A percentile compares a stretch with the other conserved stretches of the same genome.
Evolutionary conservation across 345 rosid genomes (phyloP).

Genomic region (Microcos paniculata): DNA sequence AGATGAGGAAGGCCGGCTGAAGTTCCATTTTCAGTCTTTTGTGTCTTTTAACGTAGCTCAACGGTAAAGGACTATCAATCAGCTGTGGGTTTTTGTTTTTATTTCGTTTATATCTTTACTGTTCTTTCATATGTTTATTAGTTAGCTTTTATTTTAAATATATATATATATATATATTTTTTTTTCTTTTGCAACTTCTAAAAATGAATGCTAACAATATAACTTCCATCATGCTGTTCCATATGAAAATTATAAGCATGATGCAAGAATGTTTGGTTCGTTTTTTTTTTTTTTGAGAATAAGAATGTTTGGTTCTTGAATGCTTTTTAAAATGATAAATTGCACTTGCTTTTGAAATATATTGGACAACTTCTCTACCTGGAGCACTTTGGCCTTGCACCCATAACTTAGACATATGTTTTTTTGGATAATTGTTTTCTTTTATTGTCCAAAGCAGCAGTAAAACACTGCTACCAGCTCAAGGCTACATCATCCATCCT

Average conservation of each 20-base stretch:
- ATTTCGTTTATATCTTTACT: neutral
- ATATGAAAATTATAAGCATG: neutral
- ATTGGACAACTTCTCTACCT: neutral
- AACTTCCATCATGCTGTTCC: slow-evolving; percentile 2
- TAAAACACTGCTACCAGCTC: no score
- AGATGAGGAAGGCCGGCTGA: slow-evolving; percentile 94
- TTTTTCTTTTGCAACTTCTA: neutral
- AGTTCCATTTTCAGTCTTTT: slow-evolving; percentile 90
- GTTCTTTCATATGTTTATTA: neutral
- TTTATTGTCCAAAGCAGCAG: no score
- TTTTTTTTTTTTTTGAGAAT: no score
- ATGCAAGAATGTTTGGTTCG: no score
- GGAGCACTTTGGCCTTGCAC: neutral
- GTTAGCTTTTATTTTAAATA: neutral
- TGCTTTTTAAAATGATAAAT: neutral
- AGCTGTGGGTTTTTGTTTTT: neutral
- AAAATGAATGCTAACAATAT: neutral
- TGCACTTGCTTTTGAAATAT: slow-evolving; percentile 1
- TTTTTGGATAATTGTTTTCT: no score
- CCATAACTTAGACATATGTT: no score
- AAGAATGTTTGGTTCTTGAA: neutral
- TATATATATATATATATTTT: no score
- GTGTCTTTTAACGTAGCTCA: slow-evolving; percentile 87
- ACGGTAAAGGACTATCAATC: slow-evolving; percentile 50
- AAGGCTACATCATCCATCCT: no score